These are phyloP conservation scores for Narthecium ossifragum DNA, from an alignment of 106 monocot species.

Conservation along the genomic window DNA sequence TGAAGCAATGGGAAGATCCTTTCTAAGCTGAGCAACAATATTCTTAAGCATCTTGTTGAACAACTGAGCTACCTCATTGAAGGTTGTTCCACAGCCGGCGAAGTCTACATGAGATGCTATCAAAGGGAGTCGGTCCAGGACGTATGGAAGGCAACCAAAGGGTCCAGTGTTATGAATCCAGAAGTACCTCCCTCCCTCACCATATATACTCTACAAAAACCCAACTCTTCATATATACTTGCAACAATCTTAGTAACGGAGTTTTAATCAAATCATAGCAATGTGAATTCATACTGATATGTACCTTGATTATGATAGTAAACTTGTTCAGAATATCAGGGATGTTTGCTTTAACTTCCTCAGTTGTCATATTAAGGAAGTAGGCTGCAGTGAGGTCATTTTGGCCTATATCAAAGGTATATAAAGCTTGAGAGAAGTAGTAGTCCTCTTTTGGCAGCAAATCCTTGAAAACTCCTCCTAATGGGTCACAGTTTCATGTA, in stretches of 20 bases:
- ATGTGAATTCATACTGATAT: background rate
- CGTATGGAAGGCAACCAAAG: slow-evolving; percentile 78
- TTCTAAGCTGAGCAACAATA: slow-evolving; percentile 46
- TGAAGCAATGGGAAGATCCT: slow-evolving; percentile 44
- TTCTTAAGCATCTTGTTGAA: slow-evolving; percentile 73
- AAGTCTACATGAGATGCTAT: slow-evolving; percentile 31
- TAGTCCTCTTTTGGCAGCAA: slow-evolving; percentile 27
- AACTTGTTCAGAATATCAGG: slow-evolving; percentile 31
- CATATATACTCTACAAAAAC: slow-evolving; percentile 47
- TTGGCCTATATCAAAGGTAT: slow-evolving; percentile 44
- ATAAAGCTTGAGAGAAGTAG: slow-evolving; percentile 25
- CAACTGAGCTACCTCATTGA: slow-evolving; percentile 61
- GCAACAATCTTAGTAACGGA: background rate
- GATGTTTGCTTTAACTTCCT: slow-evolving; percentile 27
- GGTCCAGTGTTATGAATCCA: slow-evolving; percentile 98
- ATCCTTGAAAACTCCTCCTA: slow-evolving; percentile 23
- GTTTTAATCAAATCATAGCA: background rate
- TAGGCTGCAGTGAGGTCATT: slow-evolving; percentile 42
- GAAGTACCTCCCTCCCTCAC: slow-evolving; percentile 61
- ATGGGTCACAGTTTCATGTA: background rate
- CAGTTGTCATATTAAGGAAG: slow-evolving; percentile 23
- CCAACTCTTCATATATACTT: background rate
- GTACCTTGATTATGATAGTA: slow-evolving; percentile 19
- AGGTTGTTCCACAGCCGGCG: slow-evolving; percentile 50
- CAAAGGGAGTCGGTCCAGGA: slow-evolving; percentile 31